phyloP scores from a whole-genome alignment of 148 eudicot genomes.

The Rhododendron henanense region DNA sequence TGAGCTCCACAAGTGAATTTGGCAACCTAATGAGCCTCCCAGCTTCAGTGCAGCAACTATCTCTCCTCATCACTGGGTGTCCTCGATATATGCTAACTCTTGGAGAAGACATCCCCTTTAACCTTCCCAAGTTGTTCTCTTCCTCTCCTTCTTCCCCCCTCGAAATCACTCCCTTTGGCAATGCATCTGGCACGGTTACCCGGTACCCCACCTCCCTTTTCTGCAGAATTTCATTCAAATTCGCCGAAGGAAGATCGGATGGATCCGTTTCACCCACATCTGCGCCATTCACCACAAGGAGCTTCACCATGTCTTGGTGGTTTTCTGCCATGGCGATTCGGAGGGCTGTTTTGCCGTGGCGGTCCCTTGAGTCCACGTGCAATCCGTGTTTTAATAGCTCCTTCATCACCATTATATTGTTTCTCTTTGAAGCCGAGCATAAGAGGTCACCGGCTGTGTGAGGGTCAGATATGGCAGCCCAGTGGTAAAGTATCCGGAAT shows the following conservation, averaged over 20 bases:
- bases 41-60: slow-evolving; percentile 27
- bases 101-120: slow-evolving; percentile 11
- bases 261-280: slow-evolving; percentile 16
- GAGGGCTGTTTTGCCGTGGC: slow-evolving; percentile 31
- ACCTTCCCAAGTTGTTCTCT: slow-evolving; percentile 12
- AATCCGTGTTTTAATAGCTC: slow-evolving; percentile 39
- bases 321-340: slow-evolving; percentile 28
- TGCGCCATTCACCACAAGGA: slow-evolving; percentile 42
- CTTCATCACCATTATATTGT: slow-evolving; percentile 27
- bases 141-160: slow-evolving; percentile 9
- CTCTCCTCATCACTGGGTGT: slow-evolving; percentile 35
- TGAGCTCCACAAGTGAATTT: slow-evolving; percentile 50
- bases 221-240: slow-evolving; percentile 33
- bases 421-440: slow-evolving; percentile 41
- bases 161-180: background rate
- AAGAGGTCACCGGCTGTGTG: slow-evolving; percentile 40
- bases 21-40: slow-evolving; percentile 62
- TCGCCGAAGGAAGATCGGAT: slow-evolving; percentile 8
- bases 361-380: slow-evolving; percentile 35
- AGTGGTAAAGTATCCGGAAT: slow-evolving; percentile 37
- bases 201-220: slow-evolving; percentile 38
- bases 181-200: slow-evolving; percentile 12
- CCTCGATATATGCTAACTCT: slow-evolving; percentile 65
- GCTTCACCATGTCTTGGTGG: slow-evolving; percentile 32
- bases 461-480: slow-evolving; percentile 44